Base-by-base conservation (phyloP, 2,329 filamentous ascomycete genomes). In the Ophiostoma montium region DNA sequence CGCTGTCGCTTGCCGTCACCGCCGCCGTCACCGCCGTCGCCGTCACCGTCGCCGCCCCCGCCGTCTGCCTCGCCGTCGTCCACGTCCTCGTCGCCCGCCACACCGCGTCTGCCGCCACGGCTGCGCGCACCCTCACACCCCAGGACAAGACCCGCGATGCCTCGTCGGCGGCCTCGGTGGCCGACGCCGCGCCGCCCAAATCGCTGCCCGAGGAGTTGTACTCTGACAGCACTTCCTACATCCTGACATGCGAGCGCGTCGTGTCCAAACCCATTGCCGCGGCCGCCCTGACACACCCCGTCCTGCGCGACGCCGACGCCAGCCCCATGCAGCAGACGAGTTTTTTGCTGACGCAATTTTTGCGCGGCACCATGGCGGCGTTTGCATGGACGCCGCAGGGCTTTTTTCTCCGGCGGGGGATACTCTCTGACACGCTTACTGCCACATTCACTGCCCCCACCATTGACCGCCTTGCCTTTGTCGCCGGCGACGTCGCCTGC, bases 331-430 rank as follows among this genome's bases (percentile, higher is more conserved):
- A 23, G 7, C 19, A 35, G 12, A 23, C 53, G 13, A 57, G 60
- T 1, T 35, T 47, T 0, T 46, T 63, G 18, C 48, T 64, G 3
- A 58, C 51, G 12, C 48, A 43, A 1, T 65, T 63, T 50, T 44
- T 59, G 5, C 59, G 57, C 11, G 58, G 55, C 11, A 57, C 60
- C 2, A 62, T 64, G 50, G 48, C 52, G 15, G 60, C 63, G 2
- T 65, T 65, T 43, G 55, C 55, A 46, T 58, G 57, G 56, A 62
- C 61, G 3, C 63, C 64, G 2, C 61, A 63, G 51, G 62, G 61
- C 5, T 52, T 60, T 4, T 18, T 60, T 2, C 59, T 65, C 33
- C 55, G 59, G 31, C 38, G 52, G 12, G 46, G 52, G 12, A 46
- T 60, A 15, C 47, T 62, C 15, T 46, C 53, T 3, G 56, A 61